Evolutionary conservation across 2,329 filamentous ascomycete species (phyloP), one percentile per base, ranked within the genome.

Genomic region (Penicillium sp.): DNA sequence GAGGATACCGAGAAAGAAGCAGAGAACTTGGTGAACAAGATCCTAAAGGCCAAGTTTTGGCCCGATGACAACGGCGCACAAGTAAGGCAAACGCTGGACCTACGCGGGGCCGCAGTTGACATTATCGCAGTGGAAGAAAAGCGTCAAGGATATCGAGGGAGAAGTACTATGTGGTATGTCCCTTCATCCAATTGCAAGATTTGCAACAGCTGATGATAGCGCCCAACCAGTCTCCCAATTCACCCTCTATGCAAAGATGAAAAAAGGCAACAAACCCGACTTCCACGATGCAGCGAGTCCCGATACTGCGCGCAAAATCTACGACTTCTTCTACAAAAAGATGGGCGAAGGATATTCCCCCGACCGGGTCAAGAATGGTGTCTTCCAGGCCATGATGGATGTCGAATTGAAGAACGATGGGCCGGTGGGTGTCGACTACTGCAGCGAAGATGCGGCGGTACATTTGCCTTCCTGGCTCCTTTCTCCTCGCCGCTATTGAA

Each of bases 351-450:
- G 83, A 2, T 95, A 97, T 68, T 70, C 75, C 4, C 70, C 80
- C 6, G 87, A 89, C 8, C 84, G 79, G 56, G 91, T 99, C 50
- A 90, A 95, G 67, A 86, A 99, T 67, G 93, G 95, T n/a, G 83
- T 92, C 27, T 99, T 99, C 69, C 92, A 95, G 66, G 93, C 93
- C 41, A 96, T 95, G 91, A 99, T 99, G 93, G 87, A 97, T 65
- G 92, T 99, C 50, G 87, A 88, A 41, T 73, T 96, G 27, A 84
- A 96, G 41, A 97, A 97, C 59, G 92, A 97, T 63, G 82, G 82
- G 64, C 82, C 82, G 74, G 82, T 85, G 80, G 76, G 81, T 81
- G 68, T 80, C 60, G 75, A 81, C 67, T 81, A 77, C 70, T 71
- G 71, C 69, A 80, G 76, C 72, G 70, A 77, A 61, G 77, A 81